Base-by-base conservation (phyloP, 2,329 filamentous ascomycete genomes). In the Aspergillus aculeatinus region DNA sequence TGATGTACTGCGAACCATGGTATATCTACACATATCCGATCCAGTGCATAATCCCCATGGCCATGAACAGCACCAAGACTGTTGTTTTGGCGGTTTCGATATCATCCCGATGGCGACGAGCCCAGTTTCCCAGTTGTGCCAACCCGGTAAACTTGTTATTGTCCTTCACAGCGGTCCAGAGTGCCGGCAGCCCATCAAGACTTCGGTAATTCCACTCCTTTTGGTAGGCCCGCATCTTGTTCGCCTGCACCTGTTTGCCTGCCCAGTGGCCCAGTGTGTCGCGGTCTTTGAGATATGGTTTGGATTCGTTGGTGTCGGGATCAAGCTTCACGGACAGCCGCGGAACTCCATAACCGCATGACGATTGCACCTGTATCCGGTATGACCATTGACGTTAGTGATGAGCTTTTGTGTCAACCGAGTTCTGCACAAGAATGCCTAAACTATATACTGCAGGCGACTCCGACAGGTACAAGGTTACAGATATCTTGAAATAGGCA, bases 331-430 rank as follows among this genome's bases (percentile, higher is more conserved):
- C 67, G 66, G 77, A 65, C 12, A 87, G 73, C 31, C 81, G 76
- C 1, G 87, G 87, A 7, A 90, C 86, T 25, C 83, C 85, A 65
- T 81, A 90, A 6, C 88, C 87, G 68, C 87, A 90, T 54, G 83
- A 85, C 10, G 85, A 89, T 79, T 89, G 86, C n/a, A 66, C 64
- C 67, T 67, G 29, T 25, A 57, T 3, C 7, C 3, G n/a, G 31
- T 11, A 10, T 31, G 33, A 47, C 3, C 0, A 35, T 7, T 7
- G 27, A 48, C n/a, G 25, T 39, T 47, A 48, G 3, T 4, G n/a
- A 11, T 2, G 16, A 14, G 14, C 25, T 48, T 44, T 3, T 14
- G 4, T 6, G 25, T 48, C 12, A 21, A 0, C 14, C 9, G 11
- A 14, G 7, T 16, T n/a, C 5, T 16, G 16, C 21, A 29, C 7